Evolutionary conservation across 2,329 filamentous ascomycete genomes (phyloP).

Genomic region (Ceratocystis ficicola): DNA sequence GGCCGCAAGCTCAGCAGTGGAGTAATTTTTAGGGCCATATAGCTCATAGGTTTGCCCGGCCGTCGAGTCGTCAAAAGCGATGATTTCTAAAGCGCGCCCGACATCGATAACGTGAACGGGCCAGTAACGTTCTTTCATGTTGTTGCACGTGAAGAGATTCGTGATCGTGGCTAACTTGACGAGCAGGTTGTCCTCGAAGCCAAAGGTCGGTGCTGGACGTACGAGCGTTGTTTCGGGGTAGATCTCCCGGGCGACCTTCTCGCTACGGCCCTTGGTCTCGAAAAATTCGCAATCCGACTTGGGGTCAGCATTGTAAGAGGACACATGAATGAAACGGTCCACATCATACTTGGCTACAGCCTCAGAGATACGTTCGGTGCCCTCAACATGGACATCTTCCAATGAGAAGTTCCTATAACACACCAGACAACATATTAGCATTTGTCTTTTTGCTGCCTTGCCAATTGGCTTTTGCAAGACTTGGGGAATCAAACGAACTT

Average conservation of each 20-base stretch:
- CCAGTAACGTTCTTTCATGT: conserved; percentile 82
- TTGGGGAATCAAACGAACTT: conserved; percentile 49
- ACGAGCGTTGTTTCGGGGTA: conserved; percentile 97
- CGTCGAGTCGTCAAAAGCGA: conserved; percentile 83
- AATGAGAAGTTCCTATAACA: conserved; percentile 73
- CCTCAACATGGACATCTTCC: conserved; percentile 86
- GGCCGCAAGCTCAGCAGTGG: conserved; percentile 70
- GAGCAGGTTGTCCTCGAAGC: conserved; percentile 85
- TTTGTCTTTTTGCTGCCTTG: neutral
- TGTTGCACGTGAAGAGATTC: conserved; percentile 80
- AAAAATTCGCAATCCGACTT: conserved; percentile 81
- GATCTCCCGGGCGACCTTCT: conserved; percentile 72
- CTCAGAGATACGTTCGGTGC: conserved; percentile 81
- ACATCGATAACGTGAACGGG: conserved; percentile 94
- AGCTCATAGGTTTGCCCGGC: conserved; percentile 87
- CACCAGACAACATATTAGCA: neutral
- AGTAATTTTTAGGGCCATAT: conserved; percentile 87
- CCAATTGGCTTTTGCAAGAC: neutral
- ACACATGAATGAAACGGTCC: conserved; percentile 92
- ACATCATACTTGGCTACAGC: conserved; percentile 96
- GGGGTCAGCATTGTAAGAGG: conserved; percentile 77
- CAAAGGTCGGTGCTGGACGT: conserved; percentile 83
- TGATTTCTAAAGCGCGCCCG: conserved; percentile 73
- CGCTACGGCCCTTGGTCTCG: conserved; percentile 74
- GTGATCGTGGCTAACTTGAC: conserved; percentile 68